Base-by-base conservation (phyloP, 2,329 filamentous ascomycete species). In the Diaporthe australafricana region DNA sequence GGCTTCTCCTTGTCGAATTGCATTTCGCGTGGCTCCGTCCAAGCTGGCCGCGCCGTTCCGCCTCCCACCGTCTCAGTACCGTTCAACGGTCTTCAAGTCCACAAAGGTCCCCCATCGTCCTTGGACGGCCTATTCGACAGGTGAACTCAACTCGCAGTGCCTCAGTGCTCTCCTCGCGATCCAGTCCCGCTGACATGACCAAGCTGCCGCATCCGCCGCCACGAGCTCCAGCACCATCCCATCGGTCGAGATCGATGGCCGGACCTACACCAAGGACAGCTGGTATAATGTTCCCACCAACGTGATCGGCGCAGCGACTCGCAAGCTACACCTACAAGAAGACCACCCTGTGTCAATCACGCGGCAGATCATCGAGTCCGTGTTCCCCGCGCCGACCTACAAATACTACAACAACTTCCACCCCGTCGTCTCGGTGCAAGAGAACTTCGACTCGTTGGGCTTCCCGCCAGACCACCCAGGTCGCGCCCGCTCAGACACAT, bases 381-480 rank as follows among this genome's bases (percentile, higher is more conserved):
- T 92, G 74, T 99, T 98, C 80, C 91, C 94, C 0, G 80, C 80
- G 3, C 90, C 93, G 1, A 89, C 88, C 12, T 98, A 91, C 84
- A 90, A 89, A 72, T 91, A 93, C 77, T 90, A 98, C 85, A 94
- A 94, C 78, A 86, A 90, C 68, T 90, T 95, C 78, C 91, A 92
- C 76, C 96, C 96, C 0, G 91, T 98, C 50, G 96, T 98, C 30
- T 91, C 92, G 42, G 93, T 94, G 2, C 83, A 87, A 14, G 93
- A 98, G 79, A 99, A 99, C 81, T 99, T 99, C 80, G 96, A 99
- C 83, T 96, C 95, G n/a, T 86, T 99, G 9, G 95, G 95, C 55
- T 98, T 99, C 79, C 93, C 95, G 0, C 78, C 87, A 8, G 93
- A 98, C 80, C 96, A 99, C 78, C 93, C 95, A 5, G 96, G 96